phyloP scores from a whole-genome alignment of 2,329 filamentous ascomycete genomes.

The Fusarium sp. region DNA sequence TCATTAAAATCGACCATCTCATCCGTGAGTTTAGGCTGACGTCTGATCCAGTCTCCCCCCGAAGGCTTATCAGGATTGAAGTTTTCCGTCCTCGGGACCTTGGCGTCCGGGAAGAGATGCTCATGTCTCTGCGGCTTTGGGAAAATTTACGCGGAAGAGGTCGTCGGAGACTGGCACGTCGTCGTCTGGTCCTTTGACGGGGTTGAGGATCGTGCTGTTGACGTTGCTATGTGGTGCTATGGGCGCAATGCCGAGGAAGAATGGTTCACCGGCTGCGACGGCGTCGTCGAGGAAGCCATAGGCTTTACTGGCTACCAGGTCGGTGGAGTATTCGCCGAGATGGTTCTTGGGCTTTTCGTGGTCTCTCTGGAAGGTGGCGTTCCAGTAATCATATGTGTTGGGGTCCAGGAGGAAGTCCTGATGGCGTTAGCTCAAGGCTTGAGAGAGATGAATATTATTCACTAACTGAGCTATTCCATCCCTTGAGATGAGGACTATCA shows the following conservation, averaged over 20 bases:
- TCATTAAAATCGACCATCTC: conserved; percentile 52
- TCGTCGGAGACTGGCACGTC: conserved; percentile 54
- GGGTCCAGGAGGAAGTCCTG: conserved; percentile 30
- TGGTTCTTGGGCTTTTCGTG: conserved; percentile 56
- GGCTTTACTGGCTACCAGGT: conserved; percentile 64
- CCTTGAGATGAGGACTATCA: conserved; percentile 62
- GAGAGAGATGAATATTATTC: too few species aligned
- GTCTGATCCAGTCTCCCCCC: conserved; percentile 55
- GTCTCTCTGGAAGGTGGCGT: conserved; percentile 73
- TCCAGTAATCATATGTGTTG: conserved; percentile 75
- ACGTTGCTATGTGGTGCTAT: conserved; percentile 49
- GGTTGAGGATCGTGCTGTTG: conserved; percentile 59
- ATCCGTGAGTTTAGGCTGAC: conserved; percentile 50
- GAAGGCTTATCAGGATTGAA: not conserved
- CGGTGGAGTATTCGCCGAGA: conserved; percentile 64
- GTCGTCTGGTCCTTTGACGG: conserved; percentile 39
- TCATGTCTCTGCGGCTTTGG: conserved; percentile 15
- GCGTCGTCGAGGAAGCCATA: conserved; percentile 66
- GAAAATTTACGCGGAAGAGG: conserved; percentile 51
- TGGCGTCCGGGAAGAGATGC: not conserved
- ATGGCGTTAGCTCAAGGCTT: not conserved
- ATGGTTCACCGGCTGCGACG: conserved; percentile 58
- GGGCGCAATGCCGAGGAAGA: conserved; percentile 69
- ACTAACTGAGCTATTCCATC: conserved; percentile 64
- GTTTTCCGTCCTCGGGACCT: not conserved